Evolutionary conservation across 2,329 filamentous ascomycete genomes (phyloP), one percentile per base, ranked within the genome.

Genomic region (Ascochyta fabae): DNA sequence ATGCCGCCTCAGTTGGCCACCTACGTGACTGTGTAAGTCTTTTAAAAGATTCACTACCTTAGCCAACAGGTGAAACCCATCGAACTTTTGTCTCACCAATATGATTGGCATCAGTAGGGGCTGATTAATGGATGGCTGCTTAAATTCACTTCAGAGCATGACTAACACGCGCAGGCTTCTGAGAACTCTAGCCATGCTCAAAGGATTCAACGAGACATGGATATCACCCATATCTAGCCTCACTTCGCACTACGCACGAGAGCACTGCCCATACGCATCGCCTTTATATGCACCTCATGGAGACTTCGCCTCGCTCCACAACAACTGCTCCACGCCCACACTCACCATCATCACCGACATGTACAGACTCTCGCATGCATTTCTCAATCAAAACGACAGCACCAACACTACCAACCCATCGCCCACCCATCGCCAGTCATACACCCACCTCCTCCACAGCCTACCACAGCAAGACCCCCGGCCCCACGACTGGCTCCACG

Each of bases 401-500:
- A 4, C 1, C 38, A n/a, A 8, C 6, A 22, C 15, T 12, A 23
- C 27, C 13, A 1, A 24, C 1, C 29, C 35, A 2, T n/a, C 49
- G 3, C 49, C 3, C n/a, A 15, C 27, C 3, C 19, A 38, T 9
- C 7, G 15, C 26, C 61, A 68, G 33, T 66, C 68, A 7, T 71
- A 69, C 53, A 52, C 61, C 1, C 60, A 62, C 2, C 57, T 73
- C 16, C 45, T 67, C 10, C 47, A 39, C 1, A 41, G 54, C 4
- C 66, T 60, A 5, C 62, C 65, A 6, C 50, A 58, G 1, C 57
- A 63, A 13, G 39, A 55, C 8, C 46, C 61, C 3, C 22, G 53
- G 2, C 31, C 59, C 8, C 60, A 60, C 3, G 70, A 74, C 50
- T 73, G 70, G 69, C 49, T 68, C 8, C 70, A 74, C 56, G 71